Evolutionary conservation across 2,329 filamentous ascomycete genomes (phyloP).

Genomic region (Fusarium tricinctum): DNA sequence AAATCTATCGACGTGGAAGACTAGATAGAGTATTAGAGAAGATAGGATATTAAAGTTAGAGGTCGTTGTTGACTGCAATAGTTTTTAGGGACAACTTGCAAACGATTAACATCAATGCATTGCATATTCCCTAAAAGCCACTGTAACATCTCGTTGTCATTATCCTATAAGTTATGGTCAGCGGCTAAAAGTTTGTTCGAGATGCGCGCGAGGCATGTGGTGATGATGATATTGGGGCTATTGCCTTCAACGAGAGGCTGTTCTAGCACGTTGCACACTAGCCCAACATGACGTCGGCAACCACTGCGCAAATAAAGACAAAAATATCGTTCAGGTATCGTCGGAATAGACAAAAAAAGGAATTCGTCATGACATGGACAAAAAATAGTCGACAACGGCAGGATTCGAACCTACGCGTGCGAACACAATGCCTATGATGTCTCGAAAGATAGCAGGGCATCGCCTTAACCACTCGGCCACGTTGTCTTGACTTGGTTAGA

Average conservation of each 20-base stretch:
- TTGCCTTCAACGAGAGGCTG: too few relatives aligned
- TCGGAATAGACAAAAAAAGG: not conserved
- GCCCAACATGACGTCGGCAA: too few relatives aligned
- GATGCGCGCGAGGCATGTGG: too few relatives aligned
- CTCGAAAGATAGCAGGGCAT: constrained; percentile 35
- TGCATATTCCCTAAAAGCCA: too few relatives aligned
- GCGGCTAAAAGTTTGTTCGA: too few relatives aligned
- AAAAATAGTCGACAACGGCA: constrained; percentile 33
- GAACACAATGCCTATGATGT: constrained; percentile 39
- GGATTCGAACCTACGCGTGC: constrained; percentile 40
- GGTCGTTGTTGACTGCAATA: not conserved
- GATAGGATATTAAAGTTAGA: not conserved
- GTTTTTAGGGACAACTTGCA: not conserved
- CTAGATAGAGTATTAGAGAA: not conserved
- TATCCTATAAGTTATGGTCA: too few relatives aligned
- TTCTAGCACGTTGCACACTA: too few relatives aligned
- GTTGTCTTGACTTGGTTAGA: constrained; percentile 14
- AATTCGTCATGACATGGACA: too few relatives aligned
- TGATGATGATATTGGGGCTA: too few relatives aligned
- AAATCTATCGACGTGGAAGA: not conserved
- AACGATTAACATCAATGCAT: not conserved
- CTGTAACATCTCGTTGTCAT: too few relatives aligned
- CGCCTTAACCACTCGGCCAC: constrained; percentile 39
- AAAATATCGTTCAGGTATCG: too few relatives aligned
- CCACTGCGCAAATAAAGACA: too few relatives aligned